phyloP scores from a whole-genome alignment of 148 eudicot genomes.

The Amaranthus cruentus region DNA sequence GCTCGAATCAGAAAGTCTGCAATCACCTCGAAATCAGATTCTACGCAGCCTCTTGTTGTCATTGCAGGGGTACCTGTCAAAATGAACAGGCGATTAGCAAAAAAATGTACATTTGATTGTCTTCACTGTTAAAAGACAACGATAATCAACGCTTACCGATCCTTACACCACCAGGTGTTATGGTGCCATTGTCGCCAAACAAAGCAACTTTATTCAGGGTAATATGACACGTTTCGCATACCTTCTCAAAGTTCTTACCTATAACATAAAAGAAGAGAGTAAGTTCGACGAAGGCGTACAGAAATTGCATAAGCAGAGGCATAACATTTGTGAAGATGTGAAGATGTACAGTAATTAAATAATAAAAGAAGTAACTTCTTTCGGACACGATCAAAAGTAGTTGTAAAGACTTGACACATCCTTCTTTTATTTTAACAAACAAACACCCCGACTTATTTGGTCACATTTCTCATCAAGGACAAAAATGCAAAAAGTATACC shows the following conservation, averaged over 20 bases:
- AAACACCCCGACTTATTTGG: too few relatives aligned
- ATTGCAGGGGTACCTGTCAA: slow-evolving; percentile 89
- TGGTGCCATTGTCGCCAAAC: slow-evolving; percentile 73
- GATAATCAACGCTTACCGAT: slow-evolving; percentile 31
- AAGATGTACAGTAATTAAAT: too few relatives aligned
- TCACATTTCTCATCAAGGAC: too few relatives aligned
- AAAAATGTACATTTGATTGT: neutral
- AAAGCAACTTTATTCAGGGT: slow-evolving; percentile 76
- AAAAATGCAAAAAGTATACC: too few relatives aligned
- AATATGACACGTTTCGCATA: slow-evolving; percentile 88
- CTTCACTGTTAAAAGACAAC: neutral
- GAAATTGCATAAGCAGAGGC: neutral
- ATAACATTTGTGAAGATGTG: neutral
- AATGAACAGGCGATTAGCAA: neutral
- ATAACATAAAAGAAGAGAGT: slow-evolving; percentile 3
- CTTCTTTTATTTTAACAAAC: too few relatives aligned
- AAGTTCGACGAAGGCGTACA: neutral
- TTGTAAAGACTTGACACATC: too few relatives aligned
- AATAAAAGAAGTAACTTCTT: neutral
- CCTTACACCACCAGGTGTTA: slow-evolving; percentile 66
- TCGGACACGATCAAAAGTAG: too few relatives aligned
- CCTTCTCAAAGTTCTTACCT: slow-evolving; percentile 84
- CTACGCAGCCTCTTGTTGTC: slow-evolving; percentile 90
- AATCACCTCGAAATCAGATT: slow-evolving; percentile 76
- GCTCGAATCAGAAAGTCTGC: slow-evolving; percentile 79